Evolutionary conservation across 371 early-diverging fungal species (phyloP).

Genomic region (Mucor circinelloides): DNA sequence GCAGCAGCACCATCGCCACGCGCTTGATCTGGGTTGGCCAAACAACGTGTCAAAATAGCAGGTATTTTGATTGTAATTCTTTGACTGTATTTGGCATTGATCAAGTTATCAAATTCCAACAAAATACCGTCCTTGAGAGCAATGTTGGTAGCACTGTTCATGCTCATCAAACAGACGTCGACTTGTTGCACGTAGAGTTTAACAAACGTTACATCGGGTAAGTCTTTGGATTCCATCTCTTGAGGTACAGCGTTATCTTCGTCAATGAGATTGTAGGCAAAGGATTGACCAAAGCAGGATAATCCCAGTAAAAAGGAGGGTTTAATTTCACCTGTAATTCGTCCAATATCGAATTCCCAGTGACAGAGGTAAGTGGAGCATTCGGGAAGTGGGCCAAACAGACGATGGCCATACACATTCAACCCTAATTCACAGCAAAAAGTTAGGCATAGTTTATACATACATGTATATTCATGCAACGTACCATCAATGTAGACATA

Average conservation of each 20-base stretch:
- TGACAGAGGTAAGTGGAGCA: constrained; percentile 72
- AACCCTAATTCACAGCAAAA: no score
- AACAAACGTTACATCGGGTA: constrained; percentile 72
- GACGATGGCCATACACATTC: constrained; percentile 67
- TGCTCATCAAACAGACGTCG: constrained; percentile 69
- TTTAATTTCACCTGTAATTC: constrained; percentile 72
- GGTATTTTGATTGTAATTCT: constrained; percentile 68
- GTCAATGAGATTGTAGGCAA: constrained; percentile 72
- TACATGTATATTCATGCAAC: not conserved
- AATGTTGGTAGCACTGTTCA: constrained; percentile 59
- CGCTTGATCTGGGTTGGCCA: constrained; percentile 53
- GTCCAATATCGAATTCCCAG: constrained; percentile 72
- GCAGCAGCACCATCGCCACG: not conserved
- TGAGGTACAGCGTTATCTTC: constrained; percentile 72
- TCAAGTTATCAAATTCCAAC: constrained; percentile 68
- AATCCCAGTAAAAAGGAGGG: constrained; percentile 67
- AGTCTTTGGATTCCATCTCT: constrained; percentile 43
- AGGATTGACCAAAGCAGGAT: constrained; percentile 60
- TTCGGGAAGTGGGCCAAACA: constrained; percentile 78
- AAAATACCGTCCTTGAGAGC: constrained; percentile 59
- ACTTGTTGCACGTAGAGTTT: constrained; percentile 60
- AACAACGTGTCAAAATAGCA: constrained; percentile 51
- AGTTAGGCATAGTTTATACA: no score
- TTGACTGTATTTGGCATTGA: constrained; percentile 62
- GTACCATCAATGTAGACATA: constrained; percentile 67